Evolutionary conservation across 1,284 basidiomycete species (phyloP).

Genomic region (Microbotryum intermedium): DNA sequence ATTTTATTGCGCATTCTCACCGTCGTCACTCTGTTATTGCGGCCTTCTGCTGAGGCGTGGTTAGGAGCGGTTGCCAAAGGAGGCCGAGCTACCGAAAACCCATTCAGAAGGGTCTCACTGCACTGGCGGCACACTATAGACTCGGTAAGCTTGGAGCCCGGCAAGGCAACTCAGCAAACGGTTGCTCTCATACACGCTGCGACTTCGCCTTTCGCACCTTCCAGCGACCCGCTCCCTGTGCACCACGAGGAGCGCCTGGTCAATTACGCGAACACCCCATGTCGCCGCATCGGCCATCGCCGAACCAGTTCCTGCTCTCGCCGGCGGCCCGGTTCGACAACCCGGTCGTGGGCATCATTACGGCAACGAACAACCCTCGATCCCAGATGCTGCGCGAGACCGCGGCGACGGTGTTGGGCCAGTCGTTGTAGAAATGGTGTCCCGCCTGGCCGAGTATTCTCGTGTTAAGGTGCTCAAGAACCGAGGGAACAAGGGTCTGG

Average conservation of each 20-base stretch:
- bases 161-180: too few relatives aligned
- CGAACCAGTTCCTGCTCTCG: conserved; percentile 27
- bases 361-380: conserved; percentile 28
- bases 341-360: conserved; percentile 26
- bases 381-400: conserved; percentile 15
- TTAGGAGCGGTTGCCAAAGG: too few relatives aligned
- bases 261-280: conserved; percentile 24
- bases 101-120: too few relatives aligned
- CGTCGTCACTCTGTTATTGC: too few relatives aligned
- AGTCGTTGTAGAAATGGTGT: conserved; percentile 26
- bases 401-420: conserved; percentile 18
- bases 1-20: too few relatives aligned
- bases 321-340: conserved; percentile 3
- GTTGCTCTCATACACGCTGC: conserved; percentile 2
- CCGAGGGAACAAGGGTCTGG: conserved; percentile 13
- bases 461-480: conserved; percentile 22
- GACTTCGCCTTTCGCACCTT: conserved; percentile 7
- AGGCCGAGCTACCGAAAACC: too few relatives aligned
- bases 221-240: conserved; percentile 18
- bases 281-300: conserved; percentile 11
- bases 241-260: conserved; percentile 14
- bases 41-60: too few relatives aligned
- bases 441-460: conserved; percentile 12
- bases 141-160: too few relatives aligned
- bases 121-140: too few relatives aligned